Percentiles rank a stretch among this genome's conserved stretches.
Conservation (phyloP, 306 rosid genomes). For the Amphicarpaea edgeworthii region DNA sequence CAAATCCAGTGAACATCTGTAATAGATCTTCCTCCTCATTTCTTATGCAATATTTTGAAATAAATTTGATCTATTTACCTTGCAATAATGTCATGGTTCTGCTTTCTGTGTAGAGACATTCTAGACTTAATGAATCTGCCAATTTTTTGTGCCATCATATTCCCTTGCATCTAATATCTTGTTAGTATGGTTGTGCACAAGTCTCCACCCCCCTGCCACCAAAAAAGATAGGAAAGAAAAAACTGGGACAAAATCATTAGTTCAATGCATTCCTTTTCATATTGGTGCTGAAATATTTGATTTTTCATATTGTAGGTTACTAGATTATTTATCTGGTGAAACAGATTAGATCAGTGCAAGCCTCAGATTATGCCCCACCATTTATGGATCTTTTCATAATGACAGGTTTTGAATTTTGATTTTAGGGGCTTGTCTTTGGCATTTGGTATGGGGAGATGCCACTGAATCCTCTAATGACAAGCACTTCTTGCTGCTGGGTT, state of each 20-base stretch:
- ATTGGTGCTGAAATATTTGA: constrained; percentile 32
- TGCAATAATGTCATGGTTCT: constrained; percentile 14
- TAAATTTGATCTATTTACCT: neutral
- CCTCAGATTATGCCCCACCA: constrained; percentile 1
- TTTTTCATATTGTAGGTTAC: constrained; percentile 19
- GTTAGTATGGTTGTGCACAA: no score
- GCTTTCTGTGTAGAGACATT: neutral
- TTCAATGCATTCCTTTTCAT: neutral
- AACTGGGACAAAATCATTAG: neutral
- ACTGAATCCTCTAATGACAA: constrained; percentile 19
- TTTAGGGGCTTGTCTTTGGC: constrained; percentile 3
- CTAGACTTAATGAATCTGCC: constrained; percentile 12
- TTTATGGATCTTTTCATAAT: constrained; percentile 1
- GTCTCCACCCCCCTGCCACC: no score
- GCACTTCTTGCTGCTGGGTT: constrained; percentile 26
- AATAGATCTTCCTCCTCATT: constrained; percentile 6
- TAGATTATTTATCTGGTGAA: constrained; percentile 30
- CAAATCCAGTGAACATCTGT: neutral
- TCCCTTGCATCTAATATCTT: neutral
- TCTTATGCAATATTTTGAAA: constrained; percentile 25
- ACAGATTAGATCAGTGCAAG: constrained; percentile 32
- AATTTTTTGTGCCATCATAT: constrained; percentile 6
- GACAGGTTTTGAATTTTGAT: neutral
- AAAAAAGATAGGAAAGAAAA: no score
- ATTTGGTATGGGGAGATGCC: constrained; percentile 20